Evolutionary conservation across 306 rosid species (phyloP).

Genomic region (Pterocarpus santalinus): DNA sequence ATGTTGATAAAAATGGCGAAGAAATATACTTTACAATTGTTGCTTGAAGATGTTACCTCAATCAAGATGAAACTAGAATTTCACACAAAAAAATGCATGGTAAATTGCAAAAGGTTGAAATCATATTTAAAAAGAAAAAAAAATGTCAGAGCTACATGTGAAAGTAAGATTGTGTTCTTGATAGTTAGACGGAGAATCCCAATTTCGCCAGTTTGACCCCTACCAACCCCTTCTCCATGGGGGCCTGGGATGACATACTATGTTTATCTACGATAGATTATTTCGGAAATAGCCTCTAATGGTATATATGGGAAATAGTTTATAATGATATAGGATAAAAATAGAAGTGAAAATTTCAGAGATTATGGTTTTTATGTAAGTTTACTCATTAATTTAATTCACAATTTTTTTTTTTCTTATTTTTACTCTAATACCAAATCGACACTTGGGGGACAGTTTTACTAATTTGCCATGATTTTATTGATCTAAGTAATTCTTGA

Average conservation of each 20-base stretch:
- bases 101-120: slow-evolving; percentile 23
- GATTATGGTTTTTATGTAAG: too few relatives aligned
- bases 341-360: too few relatives aligned
- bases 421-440: too few relatives aligned
- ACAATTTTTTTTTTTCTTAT: too few relatives aligned
- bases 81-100: background rate
- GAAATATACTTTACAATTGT: background rate
- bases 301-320: too few relatives aligned
- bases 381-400: too few relatives aligned
- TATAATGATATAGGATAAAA: too few relatives aligned
- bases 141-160: slow-evolving; percentile 5
- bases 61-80: background rate
- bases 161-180: slow-evolving; percentile 30
- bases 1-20: too few relatives aligned
- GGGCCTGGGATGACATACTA: slow-evolving; percentile 4
- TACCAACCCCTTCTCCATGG: slow-evolving; percentile 4
- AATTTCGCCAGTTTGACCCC: background rate
- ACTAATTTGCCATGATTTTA: too few relatives aligned
- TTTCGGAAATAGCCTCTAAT: background rate
- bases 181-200: slow-evolving; percentile 18
- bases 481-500: too few relatives aligned
- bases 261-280: background rate
- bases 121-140: background rate
- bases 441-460: too few relatives aligned
- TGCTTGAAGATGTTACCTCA: background rate